Evolutionary conservation across 495 filamentous ascomycete genomes (phyloP), one percentile per base, ranked within the genome.

Genomic region (Penicillium maclennaniae): DNA sequence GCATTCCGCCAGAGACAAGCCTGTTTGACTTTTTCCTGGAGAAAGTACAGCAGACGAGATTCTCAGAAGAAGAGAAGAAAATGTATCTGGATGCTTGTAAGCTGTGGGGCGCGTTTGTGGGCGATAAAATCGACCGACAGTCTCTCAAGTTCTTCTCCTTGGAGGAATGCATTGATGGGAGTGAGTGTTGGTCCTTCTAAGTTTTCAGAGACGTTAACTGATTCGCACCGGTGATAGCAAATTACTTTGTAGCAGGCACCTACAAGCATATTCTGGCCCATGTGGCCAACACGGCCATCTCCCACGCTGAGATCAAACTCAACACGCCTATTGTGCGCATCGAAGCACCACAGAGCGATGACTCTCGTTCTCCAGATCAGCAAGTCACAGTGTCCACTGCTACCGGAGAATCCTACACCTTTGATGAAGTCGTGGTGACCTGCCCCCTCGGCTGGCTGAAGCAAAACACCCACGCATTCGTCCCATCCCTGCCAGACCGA

Each of bases 121-220:
- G 93, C 9, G 89, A 87, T 42, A 77, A 82, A 16, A 77, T 96
- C 40, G 75, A 80, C 49, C 80, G 67, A 40, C 93, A 98, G 61
- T 95, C 91, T 68, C 63, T 98, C 49, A 93, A 87, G 65, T 96
- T 90, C 70, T 95, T 97, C 60, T 92, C 86, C 79, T 64, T 98
- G n/a, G 93, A 98, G 69, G 91, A 97, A 70, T 91, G 87, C 53
- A 85, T 96, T 60, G 92, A 95, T 61, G 92, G 91, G 43, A 86
- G 89, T 88, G 67, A 66, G 83, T 77, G 10, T 2, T 25, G 27
- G n/a, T n/a, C 26, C 21, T 9, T 31, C 5, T 50, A 1, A 16
- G n/a, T 14, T 5, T 16, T 41, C 0, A n/a, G 7, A 8, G 15
- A 31, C 16, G 27, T 37, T 41, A 5, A 25, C n/a, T 6, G 21